Evolutionary conservation across 345 rosid species (phyloP).

Genomic region (Lepidium africanum): DNA sequence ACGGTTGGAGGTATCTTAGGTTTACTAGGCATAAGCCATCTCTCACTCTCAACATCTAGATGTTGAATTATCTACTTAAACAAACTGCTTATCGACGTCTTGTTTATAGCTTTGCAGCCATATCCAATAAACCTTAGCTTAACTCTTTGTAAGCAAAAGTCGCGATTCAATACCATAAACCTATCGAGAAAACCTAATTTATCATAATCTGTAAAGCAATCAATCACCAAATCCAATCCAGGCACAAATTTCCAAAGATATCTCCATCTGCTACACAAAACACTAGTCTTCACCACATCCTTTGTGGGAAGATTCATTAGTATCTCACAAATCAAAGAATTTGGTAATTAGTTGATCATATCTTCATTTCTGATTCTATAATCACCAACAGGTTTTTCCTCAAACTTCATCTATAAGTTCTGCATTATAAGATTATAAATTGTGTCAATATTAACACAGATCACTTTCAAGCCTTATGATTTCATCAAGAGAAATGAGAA

Average conservation of each 20-base stretch:
- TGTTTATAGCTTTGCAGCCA: not conserved
- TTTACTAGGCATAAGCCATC: no score
- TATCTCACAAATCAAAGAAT: not conserved
- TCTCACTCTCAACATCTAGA: not conserved
- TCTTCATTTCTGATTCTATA: not conserved
- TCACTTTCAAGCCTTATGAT: no score
- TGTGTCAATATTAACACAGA: no score
- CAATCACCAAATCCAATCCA: not conserved
- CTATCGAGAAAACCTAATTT: not conserved
- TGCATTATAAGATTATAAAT: no score
- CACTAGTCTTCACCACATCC: not conserved
- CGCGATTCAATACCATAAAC: not conserved
- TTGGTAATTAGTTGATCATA: not conserved
- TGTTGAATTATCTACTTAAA: not conserved
- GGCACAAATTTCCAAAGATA: not conserved
- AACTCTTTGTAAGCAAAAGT: not conserved
- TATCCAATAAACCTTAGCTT: not conserved
- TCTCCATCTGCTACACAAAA: not conserved
- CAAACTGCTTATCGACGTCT: not conserved
- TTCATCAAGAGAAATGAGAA: no score
- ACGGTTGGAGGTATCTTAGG: conserved; percentile 9
- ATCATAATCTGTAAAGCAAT: not conserved
- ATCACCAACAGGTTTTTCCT: not conserved
- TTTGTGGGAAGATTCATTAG: not conserved
- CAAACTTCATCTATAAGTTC: not conserved